Base-by-base conservation (phyloP, 495 filamentous ascomycete species). In the Penicillium cataractarum region DNA sequence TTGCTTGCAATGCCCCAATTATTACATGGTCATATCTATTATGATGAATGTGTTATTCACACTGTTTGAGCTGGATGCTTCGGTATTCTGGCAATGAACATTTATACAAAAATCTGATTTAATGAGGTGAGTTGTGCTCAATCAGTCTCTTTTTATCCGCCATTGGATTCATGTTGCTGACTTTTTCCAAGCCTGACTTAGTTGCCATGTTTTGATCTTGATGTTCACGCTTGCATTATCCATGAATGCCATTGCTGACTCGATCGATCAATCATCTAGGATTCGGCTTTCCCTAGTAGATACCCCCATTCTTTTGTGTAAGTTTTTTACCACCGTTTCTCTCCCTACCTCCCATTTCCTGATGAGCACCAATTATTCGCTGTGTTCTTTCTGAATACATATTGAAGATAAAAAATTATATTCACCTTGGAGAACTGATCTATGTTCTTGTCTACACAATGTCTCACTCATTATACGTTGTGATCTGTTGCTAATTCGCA, bases 401-500 rank as follows among this genome's bases (percentile, higher is more conserved):
- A 3, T 54, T 84, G 91, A 90, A 88, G 82, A 91, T 91, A 84
- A 85, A 83, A 54, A 74, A 70, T 75, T 67, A 77, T 80, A 85
- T 89, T 90, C 90, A 94, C 89, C 89, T 96, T 94, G 91, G 92
- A 94, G 92, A 96, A 90, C 92, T 96, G 92, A 96, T 81, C 71
- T 64, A 51, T 57, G 57, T 58, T 53, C 54, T 61, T 57, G 68
- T 67, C 60, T 59, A 48, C 59, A 60, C 49, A 59, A 46, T 63
- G 40, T 58, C 19, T 66, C 60, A 68, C 64, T 69, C 61, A 70
- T 58, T 0, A 40, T 29, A 51, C 54, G 15, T 32, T 60, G 60
- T 67, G 61, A 53, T 58, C 60, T 51, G 29, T 62, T 68, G 60
- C 68, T 64, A 69, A 73, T 56, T 44, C 27, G 60, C 63, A 62